These are phyloP conservation scores for Pseudocercospora musae DNA, from an alignment of 2,329 filamentous ascomycete genomes.

Conservation along the genomic window DNA sequence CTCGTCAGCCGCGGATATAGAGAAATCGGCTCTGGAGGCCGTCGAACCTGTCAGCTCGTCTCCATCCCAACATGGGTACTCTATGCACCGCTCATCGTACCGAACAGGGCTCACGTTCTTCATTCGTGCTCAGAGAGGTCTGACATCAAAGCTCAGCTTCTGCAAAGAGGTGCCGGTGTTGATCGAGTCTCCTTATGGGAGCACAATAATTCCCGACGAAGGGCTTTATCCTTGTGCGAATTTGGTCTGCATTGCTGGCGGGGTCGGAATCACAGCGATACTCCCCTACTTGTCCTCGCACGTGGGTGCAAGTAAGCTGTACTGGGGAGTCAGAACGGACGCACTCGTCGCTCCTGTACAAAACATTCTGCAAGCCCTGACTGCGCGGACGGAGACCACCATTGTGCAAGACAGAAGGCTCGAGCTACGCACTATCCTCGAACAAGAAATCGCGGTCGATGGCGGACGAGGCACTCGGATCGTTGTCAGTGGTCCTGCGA, in stretches of 20 bases:
- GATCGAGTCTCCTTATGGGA: slow-evolving; percentile 42
- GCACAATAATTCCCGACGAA: slow-evolving; percentile 8
- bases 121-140: slow-evolving; percentile 36
- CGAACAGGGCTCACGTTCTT: slow-evolving; percentile 36
- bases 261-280: slow-evolving; percentile 49
- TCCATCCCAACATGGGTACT: neutral
- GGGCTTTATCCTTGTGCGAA: slow-evolving; percentile 16
- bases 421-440: slow-evolving; percentile 33
- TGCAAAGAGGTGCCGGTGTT: slow-evolving; percentile 26
- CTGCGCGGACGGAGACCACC: slow-evolving; percentile 29
- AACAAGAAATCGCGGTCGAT: slow-evolving; percentile 31
- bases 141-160: slow-evolving; percentile 35
- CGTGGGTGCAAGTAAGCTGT: slow-evolving; percentile 36
- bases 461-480: slow-evolving; percentile 36
- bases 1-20: neutral
- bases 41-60: slow-evolving; percentile 1
- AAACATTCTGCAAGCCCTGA: neutral
- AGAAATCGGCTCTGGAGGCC: neutral
- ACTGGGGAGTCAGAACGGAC: slow-evolving; percentile 37
- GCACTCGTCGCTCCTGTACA: slow-evolving; percentile 25
- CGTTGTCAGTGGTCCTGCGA: slow-evolving; percentile 43
- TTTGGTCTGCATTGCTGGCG: slow-evolving; percentile 47
- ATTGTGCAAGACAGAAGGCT: slow-evolving; percentile 37
- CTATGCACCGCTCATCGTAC: neutral
- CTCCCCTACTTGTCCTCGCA: slow-evolving; percentile 38